Evolutionary conservation across 345 rosid species (phyloP).

Genomic region (Eucalyptus virginea): DNA sequence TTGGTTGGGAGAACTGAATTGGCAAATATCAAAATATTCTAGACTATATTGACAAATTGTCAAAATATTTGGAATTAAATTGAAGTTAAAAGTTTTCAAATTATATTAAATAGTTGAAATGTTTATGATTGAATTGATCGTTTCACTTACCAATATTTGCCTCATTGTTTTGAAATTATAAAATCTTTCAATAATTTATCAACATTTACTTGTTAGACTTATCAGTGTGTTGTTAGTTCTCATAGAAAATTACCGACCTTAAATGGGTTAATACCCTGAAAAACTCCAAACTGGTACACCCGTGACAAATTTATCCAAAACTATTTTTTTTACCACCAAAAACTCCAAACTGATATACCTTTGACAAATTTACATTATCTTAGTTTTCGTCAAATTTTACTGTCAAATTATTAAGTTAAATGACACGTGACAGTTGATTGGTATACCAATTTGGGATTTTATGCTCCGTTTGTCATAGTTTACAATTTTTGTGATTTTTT

Average conservation of each 20-base stretch:
- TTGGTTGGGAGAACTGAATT: neutral
- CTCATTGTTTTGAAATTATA: neutral
- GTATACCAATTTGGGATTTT: no score
- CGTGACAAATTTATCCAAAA: accelerated
- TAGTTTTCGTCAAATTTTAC: no score
- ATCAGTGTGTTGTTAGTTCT: neutral
- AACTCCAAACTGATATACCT: no score
- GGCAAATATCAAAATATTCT: neutral
- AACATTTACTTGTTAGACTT: neutral
- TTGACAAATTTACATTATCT: no score
- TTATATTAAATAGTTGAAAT: neutral
- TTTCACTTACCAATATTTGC: neutral
- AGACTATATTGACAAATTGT: neutral
- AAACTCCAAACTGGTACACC: no score
- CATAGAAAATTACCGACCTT: no score
- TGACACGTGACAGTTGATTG: no score
- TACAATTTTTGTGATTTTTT: no score
- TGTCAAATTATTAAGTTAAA: no score
- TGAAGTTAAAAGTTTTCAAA: neutral
- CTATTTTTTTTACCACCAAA: no score
- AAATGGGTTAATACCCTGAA: no score
- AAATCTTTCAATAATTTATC: neutral
- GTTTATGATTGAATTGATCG: neutral
- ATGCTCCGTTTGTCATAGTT: no score
- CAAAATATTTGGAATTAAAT: neutral